Base-by-base conservation (phyloP, 2,329 filamentous ascomycete species). In the Aspergillus costaricaensis region DNA sequence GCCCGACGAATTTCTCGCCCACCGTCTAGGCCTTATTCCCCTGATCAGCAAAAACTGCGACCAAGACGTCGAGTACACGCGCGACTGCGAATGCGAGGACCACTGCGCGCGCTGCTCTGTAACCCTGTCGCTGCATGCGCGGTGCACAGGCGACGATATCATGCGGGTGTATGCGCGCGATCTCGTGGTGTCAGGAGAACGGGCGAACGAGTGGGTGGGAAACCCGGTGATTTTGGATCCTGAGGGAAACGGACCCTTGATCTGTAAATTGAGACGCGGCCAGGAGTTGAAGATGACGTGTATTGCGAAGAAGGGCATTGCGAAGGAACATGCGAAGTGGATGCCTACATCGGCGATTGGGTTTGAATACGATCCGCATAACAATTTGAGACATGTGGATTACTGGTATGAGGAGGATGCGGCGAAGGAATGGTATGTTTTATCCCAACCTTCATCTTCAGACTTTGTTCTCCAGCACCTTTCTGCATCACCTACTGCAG, bases 241-340 rank as follows among this genome's bases (percentile, higher is more conserved):
- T 0, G 91, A 94, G 54, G 88, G 88, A 10, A 86, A 90, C 59
- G 95, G 95, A 1, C 86, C 90, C 48, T 83, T 98, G 68, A 94
- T 99, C 66, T 91, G 90, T 71, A 98, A 98, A 82, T 81, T 99
- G 73, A 85, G 94, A 60, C 90, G 89, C 72, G 92, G 90, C 2
- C 95, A 99, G 79, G 92, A 96, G 77, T 81, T 99, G 62, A 89
- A 92, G 75, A 86, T 99, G 72, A 91, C 86, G 63, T 98, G 94
- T 74, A 90, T 97, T 66, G 95, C 94, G 54, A 97, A 96, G 83
- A 98, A 98, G 83, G 95, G 95, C 1, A 98, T 98, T 66, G 93
- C 94, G 39, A 99, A 99, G 82, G 95, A 99, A 77, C 95, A 99
- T 78, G 91, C 95, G 9, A 99, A 99, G 78, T 99, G 95, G 95